phyloP scores from a whole-genome alignment of 352 stramenopile genomes.

The Elongisporangium anandrum region DNA sequence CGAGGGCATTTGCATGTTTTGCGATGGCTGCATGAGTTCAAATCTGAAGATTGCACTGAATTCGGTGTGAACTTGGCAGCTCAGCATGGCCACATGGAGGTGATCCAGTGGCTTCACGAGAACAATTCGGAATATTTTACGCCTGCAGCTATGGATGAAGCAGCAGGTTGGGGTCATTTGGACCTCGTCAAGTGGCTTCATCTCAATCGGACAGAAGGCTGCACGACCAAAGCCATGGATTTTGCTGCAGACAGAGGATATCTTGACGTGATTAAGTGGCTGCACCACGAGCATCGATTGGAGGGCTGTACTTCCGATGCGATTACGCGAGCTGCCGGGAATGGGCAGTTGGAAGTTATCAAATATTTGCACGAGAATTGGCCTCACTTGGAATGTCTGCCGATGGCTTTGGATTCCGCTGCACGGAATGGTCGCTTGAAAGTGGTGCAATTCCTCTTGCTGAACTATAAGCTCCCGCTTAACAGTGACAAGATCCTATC shows the following conservation, averaged over 20 bases:
- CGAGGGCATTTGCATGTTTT: constrained; percentile 48
- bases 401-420: no score
- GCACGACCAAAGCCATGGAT: constrained; percentile 26
- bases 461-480: no score
- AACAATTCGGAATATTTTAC: constrained; percentile 30
- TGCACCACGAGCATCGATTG: constrained; percentile 21
- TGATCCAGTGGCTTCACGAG: constrained; percentile 36
- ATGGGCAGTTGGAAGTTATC: no score
- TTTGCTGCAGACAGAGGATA: constrained; percentile 19
- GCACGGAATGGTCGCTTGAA: no score
- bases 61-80: constrained; percentile 24
- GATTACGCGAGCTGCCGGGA: no score
- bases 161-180: constrained; percentile 24
- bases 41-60: constrained; percentile 32
- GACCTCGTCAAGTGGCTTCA: constrained; percentile 47
- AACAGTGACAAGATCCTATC: no score
- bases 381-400: no score
- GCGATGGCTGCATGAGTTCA: constrained; percentile 41
- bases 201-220: constrained; percentile 24
- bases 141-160: constrained; percentile 39
- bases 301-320: no score
- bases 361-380: no score
- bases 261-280: constrained; percentile 21
- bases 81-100: constrained; percentile 27
- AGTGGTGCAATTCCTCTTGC: no score